These are phyloP conservation scores for Sporothrix pseudoabietina DNA, from an alignment of 2,329 filamentous ascomycete species.

Conservation along the genomic window DNA sequence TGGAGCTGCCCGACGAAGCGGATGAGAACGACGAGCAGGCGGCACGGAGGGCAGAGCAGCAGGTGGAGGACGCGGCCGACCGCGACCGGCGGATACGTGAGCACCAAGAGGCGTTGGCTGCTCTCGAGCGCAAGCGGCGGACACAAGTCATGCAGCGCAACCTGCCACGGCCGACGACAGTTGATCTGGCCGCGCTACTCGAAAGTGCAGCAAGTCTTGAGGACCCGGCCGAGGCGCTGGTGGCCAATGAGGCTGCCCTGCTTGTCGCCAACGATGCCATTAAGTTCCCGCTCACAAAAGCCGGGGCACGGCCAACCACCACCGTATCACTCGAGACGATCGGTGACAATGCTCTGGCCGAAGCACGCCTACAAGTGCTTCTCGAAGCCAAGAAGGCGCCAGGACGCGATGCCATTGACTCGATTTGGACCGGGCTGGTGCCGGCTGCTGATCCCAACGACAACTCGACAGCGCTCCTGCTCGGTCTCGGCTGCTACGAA, in stretches of 20 bases:
- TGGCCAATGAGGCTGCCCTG: slow-evolving; percentile 75
- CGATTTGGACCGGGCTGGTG: slow-evolving; percentile 50
- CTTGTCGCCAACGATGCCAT: slow-evolving; percentile 81
- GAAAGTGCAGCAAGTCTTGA: slow-evolving; percentile 61
- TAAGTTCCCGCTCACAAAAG: slow-evolving; percentile 69
- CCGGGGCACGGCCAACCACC: slow-evolving; percentile 58
- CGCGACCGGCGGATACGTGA: slow-evolving; percentile 77
- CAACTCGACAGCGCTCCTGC: slow-evolving; percentile 59
- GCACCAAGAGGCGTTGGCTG: slow-evolving; percentile 67
- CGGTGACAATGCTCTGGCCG: slow-evolving; percentile 70
- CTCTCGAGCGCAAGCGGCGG: slow-evolving; percentile 75
- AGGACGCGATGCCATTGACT: slow-evolving; percentile 55
- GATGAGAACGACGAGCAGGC: slow-evolving; percentile 66
- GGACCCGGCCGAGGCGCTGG: slow-evolving; percentile 67
- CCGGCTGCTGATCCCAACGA: slow-evolving; percentile 30
- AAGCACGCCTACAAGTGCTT: slow-evolving; percentile 75
- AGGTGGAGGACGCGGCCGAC: slow-evolving; percentile 67
- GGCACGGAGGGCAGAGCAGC: slow-evolving; percentile 49
- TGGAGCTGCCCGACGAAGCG: slow-evolving; percentile 87
- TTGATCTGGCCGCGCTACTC: slow-evolving; percentile 72
- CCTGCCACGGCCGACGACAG: slow-evolving; percentile 72
- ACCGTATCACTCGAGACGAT: slow-evolving; percentile 65
- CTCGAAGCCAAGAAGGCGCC: slow-evolving; percentile 63
- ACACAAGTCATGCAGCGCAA: slow-evolving; percentile 88
- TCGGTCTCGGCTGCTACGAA: slow-evolving; percentile 80